Evolutionary conservation across 2,329 filamentous ascomycete genomes (phyloP).

Genomic region (Aspergillus aculeatinus): DNA sequence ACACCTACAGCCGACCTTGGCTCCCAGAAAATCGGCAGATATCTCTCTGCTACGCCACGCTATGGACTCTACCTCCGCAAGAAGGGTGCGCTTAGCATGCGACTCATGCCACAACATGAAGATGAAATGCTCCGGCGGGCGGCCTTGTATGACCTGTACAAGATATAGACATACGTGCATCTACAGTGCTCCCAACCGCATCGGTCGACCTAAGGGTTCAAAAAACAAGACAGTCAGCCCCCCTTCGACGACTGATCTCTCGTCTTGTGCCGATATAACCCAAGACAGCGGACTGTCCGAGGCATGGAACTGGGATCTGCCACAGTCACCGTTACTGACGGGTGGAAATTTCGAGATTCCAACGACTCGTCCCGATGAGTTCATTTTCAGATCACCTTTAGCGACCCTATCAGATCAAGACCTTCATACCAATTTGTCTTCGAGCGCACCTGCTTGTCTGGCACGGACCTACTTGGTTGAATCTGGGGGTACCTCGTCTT

Average conservation of each 20-base stretch:
- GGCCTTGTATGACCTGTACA: background rate
- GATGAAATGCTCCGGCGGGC: conserved; percentile 2
- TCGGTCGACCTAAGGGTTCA: conserved; percentile 35
- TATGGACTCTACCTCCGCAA: background rate
- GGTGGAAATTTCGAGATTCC: background rate
- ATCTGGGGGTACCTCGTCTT: no score
- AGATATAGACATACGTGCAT: background rate
- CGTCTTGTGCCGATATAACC: background rate
- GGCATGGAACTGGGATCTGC: background rate
- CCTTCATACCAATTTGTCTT: background rate
- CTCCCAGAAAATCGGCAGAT: background rate
- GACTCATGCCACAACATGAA: conserved; percentile 1
- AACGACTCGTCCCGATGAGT: background rate
- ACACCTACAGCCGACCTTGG: no score
- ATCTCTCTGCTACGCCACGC: background rate
- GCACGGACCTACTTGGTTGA: no score
- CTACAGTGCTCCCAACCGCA: background rate
- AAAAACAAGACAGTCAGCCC: conserved; percentile 22
- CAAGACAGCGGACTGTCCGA: background rate
- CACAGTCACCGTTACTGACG: background rate
- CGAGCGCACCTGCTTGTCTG: background rate
- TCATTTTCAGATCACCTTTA: background rate
- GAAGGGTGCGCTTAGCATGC: background rate
- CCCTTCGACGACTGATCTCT: background rate
- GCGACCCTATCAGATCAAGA: background rate